These are phyloP conservation scores for Epichloe typhina DNA, from an alignment of 2,329 filamentous ascomycete genomes.

Conservation along the genomic window DNA sequence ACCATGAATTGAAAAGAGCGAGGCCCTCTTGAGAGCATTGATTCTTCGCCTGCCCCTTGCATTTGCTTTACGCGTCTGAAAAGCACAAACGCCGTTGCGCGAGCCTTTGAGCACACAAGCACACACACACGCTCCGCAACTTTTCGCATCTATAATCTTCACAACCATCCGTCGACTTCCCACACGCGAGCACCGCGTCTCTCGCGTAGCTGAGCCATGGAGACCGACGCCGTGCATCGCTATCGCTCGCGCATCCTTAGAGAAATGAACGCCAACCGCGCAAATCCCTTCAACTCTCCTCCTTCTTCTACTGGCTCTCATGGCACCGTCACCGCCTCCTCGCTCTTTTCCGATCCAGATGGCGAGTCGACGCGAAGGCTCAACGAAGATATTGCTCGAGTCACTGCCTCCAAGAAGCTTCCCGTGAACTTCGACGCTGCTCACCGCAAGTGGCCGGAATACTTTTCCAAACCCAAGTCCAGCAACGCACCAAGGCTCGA, in stretches of 20 bases:
- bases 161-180: conserved; percentile 9
- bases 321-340: conserved; percentile 41
- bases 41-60: conserved; percentile 6
- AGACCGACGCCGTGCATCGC: conserved; percentile 26
- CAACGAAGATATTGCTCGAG: conserved; percentile 33
- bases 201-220: conserved; percentile 23
- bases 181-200: conserved; percentile 12
- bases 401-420: conserved; percentile 26
- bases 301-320: conserved; percentile 45
- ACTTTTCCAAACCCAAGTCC: conserved; percentile 28
- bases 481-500: conserved; percentile 13
- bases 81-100: not conserved
- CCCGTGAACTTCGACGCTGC: conserved; percentile 31
- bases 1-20: not conserved
- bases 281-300: conserved; percentile 45
- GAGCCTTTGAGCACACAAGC: not conserved
- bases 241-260: conserved; percentile 36
- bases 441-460: conserved; percentile 40
- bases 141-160: conserved; percentile 5
- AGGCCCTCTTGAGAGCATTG: not conserved
- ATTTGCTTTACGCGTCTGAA: not conserved
- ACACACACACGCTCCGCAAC: not conserved
- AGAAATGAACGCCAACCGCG: conserved; percentile 38
- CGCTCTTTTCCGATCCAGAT: conserved; percentile 38
- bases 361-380: conserved; percentile 40